Base-by-base conservation (phyloP, 106 monocot genomes). In the Platanthera zijinensis region DNA sequence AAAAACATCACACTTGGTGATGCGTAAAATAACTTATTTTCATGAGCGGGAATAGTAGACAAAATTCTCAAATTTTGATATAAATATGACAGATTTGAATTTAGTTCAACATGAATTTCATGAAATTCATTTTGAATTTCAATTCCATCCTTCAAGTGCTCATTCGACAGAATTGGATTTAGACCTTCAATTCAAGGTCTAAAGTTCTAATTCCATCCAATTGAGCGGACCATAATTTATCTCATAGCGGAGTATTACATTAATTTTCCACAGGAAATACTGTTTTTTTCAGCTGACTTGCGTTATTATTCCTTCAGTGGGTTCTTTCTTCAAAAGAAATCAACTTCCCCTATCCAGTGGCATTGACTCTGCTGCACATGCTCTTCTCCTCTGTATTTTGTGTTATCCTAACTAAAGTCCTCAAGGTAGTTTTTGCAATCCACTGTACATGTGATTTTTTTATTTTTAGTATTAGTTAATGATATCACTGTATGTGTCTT, bases 291-390 rank as follows among this genome's bases (percentile, higher is more conserved):
- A 39, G 10, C 69, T 78, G 48, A 69, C 53, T 73, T 79, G 52
- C 30, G 0, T 51, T n/a, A 72, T 59, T 52, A 50, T 53, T 62
- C 1, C n/a, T 84, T 57, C 86, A 96, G 96, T 96, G 96, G 96
- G 93, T 96, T 71, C 77, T 96, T 71, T 96, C 96, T 75, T 96
- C 96, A 7, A 93, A 89, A 70, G 72, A 93, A 46, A 93, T 93
- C 83, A 93, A 96, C 76, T 96, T 96, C 75, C 96, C 96, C 39
- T 96, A 91, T 82, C 96, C 96, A 52, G 86, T 96, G 78, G 93
- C 89, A 52, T 76, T 96, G 82, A 96, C 96, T 51, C 84, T 96
- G 50, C 83, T 96, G 8, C 96, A 96, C 72, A 96, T 93, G 96
- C 18, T 91, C 57, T 96, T 93, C 80, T 96, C 93, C n/a, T 96